A percentile compares a stretch with the other conserved stretches of the same genome.
Conservation (phyloP, 2,329 filamentous ascomycete genomes). For the Colletotrichum caudatum region DNA sequence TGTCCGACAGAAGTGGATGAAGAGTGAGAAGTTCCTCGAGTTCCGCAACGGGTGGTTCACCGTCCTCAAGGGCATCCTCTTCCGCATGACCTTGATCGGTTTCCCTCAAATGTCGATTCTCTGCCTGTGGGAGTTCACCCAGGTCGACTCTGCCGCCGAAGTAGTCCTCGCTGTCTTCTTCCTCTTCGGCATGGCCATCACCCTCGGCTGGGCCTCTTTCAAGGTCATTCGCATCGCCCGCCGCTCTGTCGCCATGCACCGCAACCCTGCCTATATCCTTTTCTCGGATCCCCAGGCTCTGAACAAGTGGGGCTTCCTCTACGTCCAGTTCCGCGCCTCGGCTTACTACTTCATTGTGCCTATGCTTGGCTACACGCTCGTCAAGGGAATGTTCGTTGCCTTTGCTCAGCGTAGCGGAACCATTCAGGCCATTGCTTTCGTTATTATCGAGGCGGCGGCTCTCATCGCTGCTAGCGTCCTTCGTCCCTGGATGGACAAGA, state of each 20-base stretch:
- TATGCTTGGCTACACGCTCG: conserved; percentile 79
- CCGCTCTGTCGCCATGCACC: conserved; percentile 89
- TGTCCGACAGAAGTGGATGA: conserved; percentile 81
- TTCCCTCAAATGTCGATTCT: conserved; percentile 92
- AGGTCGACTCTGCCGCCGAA: conserved; percentile 85
- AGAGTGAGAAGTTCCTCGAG: conserved; percentile 87
- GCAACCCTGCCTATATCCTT: conserved; percentile 96
- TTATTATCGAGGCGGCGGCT: conserved; percentile 84
- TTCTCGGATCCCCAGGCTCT: conserved; percentile 94
- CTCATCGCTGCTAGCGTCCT: conserved; percentile 84
- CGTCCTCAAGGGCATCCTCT: conserved; percentile 92
- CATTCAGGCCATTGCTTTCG: conserved; percentile 83
- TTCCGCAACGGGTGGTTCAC: conserved; percentile 96
- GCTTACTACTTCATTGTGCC: conserved; percentile 96
- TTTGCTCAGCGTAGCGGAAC: conserved; percentile 78
- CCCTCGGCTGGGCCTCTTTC: conserved; percentile 86
- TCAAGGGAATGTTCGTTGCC: conserved; percentile 91
- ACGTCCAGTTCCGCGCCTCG: conserved; percentile 95
- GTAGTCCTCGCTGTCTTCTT: conserved; percentile 91
- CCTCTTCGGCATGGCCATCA: conserved; percentile 81
- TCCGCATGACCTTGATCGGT: conserved; percentile 89
- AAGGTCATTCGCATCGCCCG: conserved; percentile 93
- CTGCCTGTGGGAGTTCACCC: conserved; percentile 93
- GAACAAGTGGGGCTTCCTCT: conserved; percentile 98
- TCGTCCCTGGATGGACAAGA: conserved; percentile 98